These are phyloP conservation scores for Trametes maxima DNA, from an alignment of 768 basidiomycete genomes.

Conservation along the genomic window DNA sequence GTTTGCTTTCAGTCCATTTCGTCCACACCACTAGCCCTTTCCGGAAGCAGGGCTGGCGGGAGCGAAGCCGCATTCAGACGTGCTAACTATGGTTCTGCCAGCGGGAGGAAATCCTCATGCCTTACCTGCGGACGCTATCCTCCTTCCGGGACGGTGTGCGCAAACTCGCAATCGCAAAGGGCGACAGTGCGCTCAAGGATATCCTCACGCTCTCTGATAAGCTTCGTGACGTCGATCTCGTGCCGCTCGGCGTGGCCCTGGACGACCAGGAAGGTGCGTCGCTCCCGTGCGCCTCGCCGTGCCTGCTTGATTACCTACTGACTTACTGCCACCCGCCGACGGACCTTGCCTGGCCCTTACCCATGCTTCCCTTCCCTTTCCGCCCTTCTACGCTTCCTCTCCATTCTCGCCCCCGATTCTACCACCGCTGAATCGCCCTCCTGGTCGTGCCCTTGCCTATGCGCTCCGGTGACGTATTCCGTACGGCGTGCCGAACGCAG, in stretches of 20 bases:
- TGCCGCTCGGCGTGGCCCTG: constrained; percentile 92
- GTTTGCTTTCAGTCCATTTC: constrained; percentile 29
- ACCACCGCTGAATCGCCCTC: neutral
- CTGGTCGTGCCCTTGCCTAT: neutral
- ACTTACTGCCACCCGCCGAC: neutral
- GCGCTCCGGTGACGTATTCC: neutral
- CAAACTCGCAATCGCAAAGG: constrained; percentile 73
- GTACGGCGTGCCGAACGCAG: constrained; percentile 41
- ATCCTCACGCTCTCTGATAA: constrained; percentile 87
- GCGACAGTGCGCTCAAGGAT: constrained; percentile 67
- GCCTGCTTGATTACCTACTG: neutral
- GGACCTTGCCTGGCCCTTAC: neutral
- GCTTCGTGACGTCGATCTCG: constrained; percentile 85
- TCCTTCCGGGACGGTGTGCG: constrained; percentile 92
- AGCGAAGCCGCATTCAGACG: neutral
- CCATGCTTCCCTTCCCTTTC: neutral
- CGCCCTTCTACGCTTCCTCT: neutral
- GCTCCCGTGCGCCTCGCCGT: neutral
- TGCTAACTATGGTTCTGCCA: constrained; percentile 37
- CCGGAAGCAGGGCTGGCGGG: neutral
- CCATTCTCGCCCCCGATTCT: neutral
- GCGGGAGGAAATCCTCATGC: constrained; percentile 87
- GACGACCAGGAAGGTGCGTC: constrained; percentile 91
- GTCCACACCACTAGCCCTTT: constrained; percentile 3
- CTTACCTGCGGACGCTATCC: constrained; percentile 83